phyloP scores from a whole-genome alignment of 2,329 filamentous ascomycete species.

The Pseudogymnoascus sp. region DNA sequence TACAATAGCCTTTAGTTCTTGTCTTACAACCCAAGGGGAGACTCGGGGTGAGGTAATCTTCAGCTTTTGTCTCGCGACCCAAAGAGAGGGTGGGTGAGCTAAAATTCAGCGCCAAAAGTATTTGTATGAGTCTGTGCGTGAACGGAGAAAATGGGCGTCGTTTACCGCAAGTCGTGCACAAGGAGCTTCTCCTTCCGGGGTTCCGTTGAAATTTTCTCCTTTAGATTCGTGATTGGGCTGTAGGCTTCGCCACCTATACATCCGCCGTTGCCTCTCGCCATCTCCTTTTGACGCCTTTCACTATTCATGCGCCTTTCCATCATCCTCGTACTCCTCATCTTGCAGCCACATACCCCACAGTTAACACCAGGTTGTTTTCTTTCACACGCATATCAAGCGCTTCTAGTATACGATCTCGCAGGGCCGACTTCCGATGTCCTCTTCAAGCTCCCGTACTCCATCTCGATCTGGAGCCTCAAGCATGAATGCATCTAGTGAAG shows the following conservation, averaged over 20 bases:
- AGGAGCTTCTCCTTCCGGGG: not conserved
- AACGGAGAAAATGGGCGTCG: not conserved
- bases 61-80: not conserved
- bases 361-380: not conserved
- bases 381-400: not conserved
- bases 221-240: not conserved
- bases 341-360: slow-evolving; percentile 1
- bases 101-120: not conserved
- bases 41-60: not conserved
- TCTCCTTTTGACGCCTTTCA: not conserved
- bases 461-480: not conserved
- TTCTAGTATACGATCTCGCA: not conserved
- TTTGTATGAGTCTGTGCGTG: not conserved
- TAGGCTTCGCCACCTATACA: not conserved
- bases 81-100: not conserved
- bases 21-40: not conserved
- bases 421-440: not conserved
- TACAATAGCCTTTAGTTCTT: not conserved
- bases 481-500: slow-evolving; percentile 9
- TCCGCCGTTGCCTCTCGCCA: not conserved
- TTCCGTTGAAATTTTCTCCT: not conserved
- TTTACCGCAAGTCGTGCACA: not conserved
- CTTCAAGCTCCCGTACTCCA: not conserved
- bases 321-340: not conserved
- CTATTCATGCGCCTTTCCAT: not conserved